Evolutionary conservation across 2,329 filamentous ascomycete species (phyloP), one percentile per base, ranked within the genome.

Genomic region (Cryphonectria japonica): DNA sequence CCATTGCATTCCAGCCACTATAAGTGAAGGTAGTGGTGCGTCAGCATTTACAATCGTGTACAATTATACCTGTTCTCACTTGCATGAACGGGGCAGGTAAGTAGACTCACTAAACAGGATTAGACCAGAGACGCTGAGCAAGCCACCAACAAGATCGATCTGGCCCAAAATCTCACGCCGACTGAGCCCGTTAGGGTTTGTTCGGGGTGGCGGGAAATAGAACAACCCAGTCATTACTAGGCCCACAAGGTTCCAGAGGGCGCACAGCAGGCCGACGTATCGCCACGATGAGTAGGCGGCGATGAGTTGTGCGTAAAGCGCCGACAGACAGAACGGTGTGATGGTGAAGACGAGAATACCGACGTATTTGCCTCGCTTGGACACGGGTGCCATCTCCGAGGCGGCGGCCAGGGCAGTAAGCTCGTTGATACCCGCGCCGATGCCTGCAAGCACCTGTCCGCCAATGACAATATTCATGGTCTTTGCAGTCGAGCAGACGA

Each of bases 391-490:
- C 72, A 93, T 84, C 77, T 93, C 91, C 2, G 89, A 88, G 1
- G 90, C 91, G 46, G 86, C 91, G 39, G 91, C 89, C 11, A 93
- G 82, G 5, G 91, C 89, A 7, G 89, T 92, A 46, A 93, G 81
- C 78, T 92, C 90, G 74, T 89, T 90, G 72, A 92, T 85, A 19
- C 91, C 91, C 14, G 90, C 89, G 46, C 90, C 91, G 7, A 88
- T 82, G 1, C 91, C 91, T 13, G 89, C 85, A 73, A 92, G 83
- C 2, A 78, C 77, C 82, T 84, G 84, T 22, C 83, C 80, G 86
- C 87, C 85, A 74, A 92, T 91, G 73, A 90, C 89, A 39, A 82
- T 79, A 73, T 89, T 88, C 86, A 91, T 91, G 14, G 76, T 81
- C 34, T 87, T 78, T 1, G 89, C 86, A 0, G 87, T 88, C 6